Evolutionary conservation across 306 rosid genomes (phyloP).

Genomic region (Purshia tridentata): DNA sequence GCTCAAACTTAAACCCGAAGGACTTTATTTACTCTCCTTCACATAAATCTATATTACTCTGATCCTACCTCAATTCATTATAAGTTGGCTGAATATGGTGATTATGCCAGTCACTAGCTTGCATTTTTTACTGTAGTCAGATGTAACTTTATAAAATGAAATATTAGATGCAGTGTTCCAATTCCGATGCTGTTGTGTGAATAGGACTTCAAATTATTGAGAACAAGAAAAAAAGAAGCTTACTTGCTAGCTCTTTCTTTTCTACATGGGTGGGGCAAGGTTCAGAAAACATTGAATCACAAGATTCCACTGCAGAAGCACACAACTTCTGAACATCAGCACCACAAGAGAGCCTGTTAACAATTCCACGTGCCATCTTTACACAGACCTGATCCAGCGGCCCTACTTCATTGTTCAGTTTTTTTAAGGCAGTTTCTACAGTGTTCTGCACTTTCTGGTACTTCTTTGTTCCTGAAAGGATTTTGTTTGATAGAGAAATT

Average conservation of each 20-base stretch:
- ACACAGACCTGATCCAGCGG: slow-evolving; percentile 69
- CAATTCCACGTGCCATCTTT: slow-evolving; percentile 73
- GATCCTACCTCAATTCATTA: background rate
- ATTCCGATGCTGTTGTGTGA: slow-evolving; percentile 8
- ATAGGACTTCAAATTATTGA: slow-evolving; percentile 6
- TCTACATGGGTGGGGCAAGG: slow-evolving; percentile 29
- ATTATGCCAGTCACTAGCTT: background rate
- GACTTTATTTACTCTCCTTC: background rate
- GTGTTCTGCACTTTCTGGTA: slow-evolving; percentile 53
- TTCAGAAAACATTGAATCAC: slow-evolving; percentile 52
- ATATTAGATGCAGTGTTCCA: background rate
- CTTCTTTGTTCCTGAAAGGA: slow-evolving; percentile 60
- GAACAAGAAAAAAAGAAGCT: slow-evolving; percentile 30
- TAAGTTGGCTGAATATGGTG: background rate
- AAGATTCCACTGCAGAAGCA: slow-evolving; percentile 60
- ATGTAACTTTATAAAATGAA: background rate
- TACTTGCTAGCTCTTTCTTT: slow-evolving; percentile 55
- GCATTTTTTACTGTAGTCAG: background rate
- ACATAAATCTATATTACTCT: background rate
- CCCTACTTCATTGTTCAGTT: slow-evolving; percentile 70
- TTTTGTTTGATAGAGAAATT: slow-evolving; percentile 61
- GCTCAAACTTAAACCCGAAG: background rate
- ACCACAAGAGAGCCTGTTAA: slow-evolving; percentile 87
- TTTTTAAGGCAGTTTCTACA: slow-evolving; percentile 58
- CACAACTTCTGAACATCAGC: slow-evolving; percentile 85